These are phyloP conservation scores for Dioscorea dumetorum DNA, from an alignment of 106 monocot species.

Conservation along the genomic window DNA sequence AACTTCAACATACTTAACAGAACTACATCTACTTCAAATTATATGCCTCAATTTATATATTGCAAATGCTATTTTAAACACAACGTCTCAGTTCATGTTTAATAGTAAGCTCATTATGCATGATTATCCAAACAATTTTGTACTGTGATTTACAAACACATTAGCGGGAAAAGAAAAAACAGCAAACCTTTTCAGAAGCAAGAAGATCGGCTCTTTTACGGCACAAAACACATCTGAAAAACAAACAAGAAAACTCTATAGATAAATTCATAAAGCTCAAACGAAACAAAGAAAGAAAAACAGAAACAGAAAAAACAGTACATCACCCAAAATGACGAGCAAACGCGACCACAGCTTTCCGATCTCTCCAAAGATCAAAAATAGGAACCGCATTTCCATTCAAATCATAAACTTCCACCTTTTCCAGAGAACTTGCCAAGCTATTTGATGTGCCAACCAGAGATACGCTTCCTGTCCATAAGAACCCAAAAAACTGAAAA, in stretches of 20 bases:
- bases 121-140: neutral
- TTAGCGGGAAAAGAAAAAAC: neutral
- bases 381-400: conserved; percentile 51
- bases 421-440: conserved; percentile 34
- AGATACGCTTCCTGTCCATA: conserved; percentile 23
- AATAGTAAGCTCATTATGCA: neutral
- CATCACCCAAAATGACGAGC: conserved; percentile 93
- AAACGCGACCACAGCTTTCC: conserved; percentile 81
- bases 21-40: too few species aligned
- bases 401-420: conserved; percentile 63
- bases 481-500: neutral
- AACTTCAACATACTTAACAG: too few species aligned
- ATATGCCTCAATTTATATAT: too few species aligned
- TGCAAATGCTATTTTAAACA: neutral
- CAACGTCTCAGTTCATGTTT: neutral
- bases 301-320: neutral
- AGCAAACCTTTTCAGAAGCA: conserved; percentile 67
- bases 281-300: neutral
- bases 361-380: conserved; percentile 68
- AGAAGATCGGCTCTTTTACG: conserved; percentile 88
- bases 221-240: conserved; percentile 80
- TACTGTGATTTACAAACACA: neutral
- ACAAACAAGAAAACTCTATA: neutral
- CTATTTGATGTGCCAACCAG: conserved; percentile 8
- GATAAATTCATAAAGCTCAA: neutral